Base-by-base conservation (phyloP, 2,329 filamentous ascomycete genomes). In the Metarhizium humberi region DNA sequence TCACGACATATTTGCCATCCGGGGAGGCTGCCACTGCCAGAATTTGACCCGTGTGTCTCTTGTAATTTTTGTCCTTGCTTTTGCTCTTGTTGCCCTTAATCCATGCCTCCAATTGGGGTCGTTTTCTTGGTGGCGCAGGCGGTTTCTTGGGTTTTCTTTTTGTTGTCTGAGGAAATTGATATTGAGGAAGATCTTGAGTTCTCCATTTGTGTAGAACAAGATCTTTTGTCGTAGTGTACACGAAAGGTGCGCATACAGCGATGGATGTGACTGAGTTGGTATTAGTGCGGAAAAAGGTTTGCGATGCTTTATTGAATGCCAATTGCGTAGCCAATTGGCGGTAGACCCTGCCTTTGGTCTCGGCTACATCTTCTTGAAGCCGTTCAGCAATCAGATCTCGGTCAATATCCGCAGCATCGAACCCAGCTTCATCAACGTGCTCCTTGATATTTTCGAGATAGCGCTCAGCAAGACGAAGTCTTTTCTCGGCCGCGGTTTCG, bases 351-450 rank as follows among this genome's bases (percentile, higher is more conserved):
- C 94, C 94, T 74, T 96, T 96, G 55, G 84, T 83, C 73, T 96
- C 94, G 53, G 94, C 86, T 47, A 94, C 89, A 68, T 97, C 94
- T 72, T 96, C 90, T 71, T 92, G 85, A 63, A 99, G 75, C 63
- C 92, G 79, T 70, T 95, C 89, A 46, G 92, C 91, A 64, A 99
- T 92, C 63, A 96, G 75, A 67, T 99, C 94, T 57, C 87, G 81
- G 73, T 97, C 94, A 56, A 99, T 88, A 53, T 97, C 90, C 63
- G 87, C 91, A 7, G 94, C 94, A 72, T 99, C 91, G 66, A 97
- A 99, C 43, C 91, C 94, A 50, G 66, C 63, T 60, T 90, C 87
- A 63, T 95, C 87, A 56, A 90, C 85, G 62, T 96, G 88, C 64
- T 88, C 81, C 64, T 87, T 84, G 59, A 96, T 85, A 67, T 95